These are phyloP conservation scores for Backusella circina DNA, from an alignment of 192 early-diverging fungal species.

Conservation along the genomic window DNA sequence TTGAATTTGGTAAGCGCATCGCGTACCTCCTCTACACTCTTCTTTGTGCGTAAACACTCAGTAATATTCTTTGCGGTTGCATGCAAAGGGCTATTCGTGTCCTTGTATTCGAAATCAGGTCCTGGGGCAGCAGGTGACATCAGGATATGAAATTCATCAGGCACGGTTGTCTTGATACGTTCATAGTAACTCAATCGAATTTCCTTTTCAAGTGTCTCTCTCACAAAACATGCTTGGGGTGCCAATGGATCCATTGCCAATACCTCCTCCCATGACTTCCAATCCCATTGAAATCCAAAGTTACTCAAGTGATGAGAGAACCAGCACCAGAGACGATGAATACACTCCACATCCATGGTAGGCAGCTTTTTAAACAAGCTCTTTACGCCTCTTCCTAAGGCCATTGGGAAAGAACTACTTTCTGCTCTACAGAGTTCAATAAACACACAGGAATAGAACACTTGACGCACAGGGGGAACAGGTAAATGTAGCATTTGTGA, in stretches of 20 bases:
- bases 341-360: slow-evolving; percentile 82
- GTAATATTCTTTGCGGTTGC: slow-evolving; percentile 37
- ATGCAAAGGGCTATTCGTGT: slow-evolving; percentile 43
- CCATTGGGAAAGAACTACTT: slow-evolving; percentile 51
- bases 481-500: slow-evolving; percentile 50
- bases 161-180: slow-evolving; percentile 75
- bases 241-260: slow-evolving; percentile 48
- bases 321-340: slow-evolving; percentile 82
- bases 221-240: slow-evolving; percentile 70
- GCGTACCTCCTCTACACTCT: slow-evolving; percentile 44
- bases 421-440: slow-evolving; percentile 71
- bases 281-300: slow-evolving; percentile 88
- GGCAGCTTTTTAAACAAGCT: slow-evolving; percentile 63
- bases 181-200: slow-evolving; percentile 89
- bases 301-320: slow-evolving; percentile 92
- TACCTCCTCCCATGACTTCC: slow-evolving; percentile 69
- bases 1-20: slow-evolving; percentile 40
- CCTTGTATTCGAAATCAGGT: slow-evolving; percentile 70
- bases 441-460: slow-evolving; percentile 73
- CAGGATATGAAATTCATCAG: slow-evolving; percentile 56
- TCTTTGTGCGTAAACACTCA: slow-evolving; percentile 42
- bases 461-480: slow-evolving; percentile 51
- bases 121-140: slow-evolving; percentile 63
- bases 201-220: slow-evolving; percentile 83
- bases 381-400: slow-evolving; percentile 63